These are phyloP conservation scores for Trichoderma guizhouense DNA, from an alignment of 2,329 filamentous ascomycete species.

Conservation along the genomic window DNA sequence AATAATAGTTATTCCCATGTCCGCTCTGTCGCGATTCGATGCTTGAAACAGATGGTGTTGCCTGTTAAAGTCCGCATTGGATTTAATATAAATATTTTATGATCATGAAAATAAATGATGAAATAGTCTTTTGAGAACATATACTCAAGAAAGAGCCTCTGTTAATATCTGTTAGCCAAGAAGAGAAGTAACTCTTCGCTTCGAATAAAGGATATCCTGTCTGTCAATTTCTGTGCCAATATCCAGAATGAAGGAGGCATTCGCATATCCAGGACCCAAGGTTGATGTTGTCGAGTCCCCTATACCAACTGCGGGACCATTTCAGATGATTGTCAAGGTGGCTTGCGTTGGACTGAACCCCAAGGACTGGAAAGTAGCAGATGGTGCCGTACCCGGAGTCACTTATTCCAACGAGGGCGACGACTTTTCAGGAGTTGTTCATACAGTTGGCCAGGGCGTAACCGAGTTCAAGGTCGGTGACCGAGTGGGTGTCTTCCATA, in stretches of 20 bases:
- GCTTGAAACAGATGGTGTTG: not conserved
- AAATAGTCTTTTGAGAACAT: not conserved
- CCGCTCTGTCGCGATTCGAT: not conserved
- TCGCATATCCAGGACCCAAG: not conserved
- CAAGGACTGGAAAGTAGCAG: slow-evolving; percentile 26
- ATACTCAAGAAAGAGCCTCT: not conserved
- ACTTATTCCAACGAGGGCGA: slow-evolving; percentile 24
- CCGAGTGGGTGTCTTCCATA: slow-evolving; percentile 43
- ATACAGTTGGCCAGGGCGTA: slow-evolving; percentile 22
- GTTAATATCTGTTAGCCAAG: not conserved
- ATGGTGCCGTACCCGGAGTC: not conserved
- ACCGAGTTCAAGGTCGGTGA: slow-evolving; percentile 34
- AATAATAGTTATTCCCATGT: not conserved
- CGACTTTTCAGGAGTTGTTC: slow-evolving; percentile 26
- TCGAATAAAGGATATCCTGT: not conserved
- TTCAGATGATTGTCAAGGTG: slow-evolving; percentile 25
- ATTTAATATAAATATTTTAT: not conserved
- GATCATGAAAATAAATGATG: not conserved
- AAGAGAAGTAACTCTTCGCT: not conserved
- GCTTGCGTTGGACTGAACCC: slow-evolving; percentile 23
- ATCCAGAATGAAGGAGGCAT: slow-evolving; percentile 14
- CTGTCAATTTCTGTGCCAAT: not conserved
- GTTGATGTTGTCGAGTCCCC: slow-evolving; percentile 2
- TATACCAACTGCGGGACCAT: slow-evolving; percentile 16
- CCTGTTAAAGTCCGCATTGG: not conserved